Percentiles rank a stretch among this genome's conserved stretches.
Conservation (phyloP, 108 stramenopile genomes). For the Cylindrotheca closterium region DNA sequence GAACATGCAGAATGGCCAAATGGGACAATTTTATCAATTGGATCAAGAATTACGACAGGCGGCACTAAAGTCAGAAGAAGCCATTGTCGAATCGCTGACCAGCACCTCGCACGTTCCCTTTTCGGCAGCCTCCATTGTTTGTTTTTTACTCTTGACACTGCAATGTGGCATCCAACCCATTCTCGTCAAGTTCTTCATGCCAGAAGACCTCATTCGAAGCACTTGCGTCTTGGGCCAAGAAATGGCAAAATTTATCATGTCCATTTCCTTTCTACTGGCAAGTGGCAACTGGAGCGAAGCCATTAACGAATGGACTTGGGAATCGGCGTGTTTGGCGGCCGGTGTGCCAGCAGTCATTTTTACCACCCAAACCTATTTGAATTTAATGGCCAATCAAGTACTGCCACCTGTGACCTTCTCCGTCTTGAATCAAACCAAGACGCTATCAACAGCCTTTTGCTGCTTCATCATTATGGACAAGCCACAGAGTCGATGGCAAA, state of each 20-base stretch:
- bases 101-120: not conserved
- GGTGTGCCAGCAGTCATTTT: slow-evolving; percentile 76
- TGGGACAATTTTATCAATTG: not conserved
- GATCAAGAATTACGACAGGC: not conserved
- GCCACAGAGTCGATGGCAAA: slow-evolving; percentile 63
- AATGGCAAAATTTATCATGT: slow-evolving; percentile 45
- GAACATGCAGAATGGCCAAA: not conserved
- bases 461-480: slow-evolving; percentile 79
- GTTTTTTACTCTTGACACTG: slow-evolving; percentile 5
- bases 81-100: not conserved
- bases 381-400: slow-evolving; percentile 73
- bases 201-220: slow-evolving; percentile 50
- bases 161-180: slow-evolving; percentile 58
- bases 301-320: slow-evolving; percentile 42
- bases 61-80: not conserved
- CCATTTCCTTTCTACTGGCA: slow-evolving; percentile 38
- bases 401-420: slow-evolving; percentile 83
- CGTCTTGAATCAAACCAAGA: slow-evolving; percentile 92
- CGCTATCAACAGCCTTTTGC: slow-evolving; percentile 80
- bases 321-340: slow-evolving; percentile 42
- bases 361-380: slow-evolving; percentile 77
- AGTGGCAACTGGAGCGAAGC: slow-evolving; percentile 32
- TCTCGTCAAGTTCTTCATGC: slow-evolving; percentile 62
- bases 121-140: not conserved
- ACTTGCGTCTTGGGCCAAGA: slow-evolving; percentile 76